Evolutionary conservation across 1,139 yeast species (phyloP).

Genomic region (Geotrichum restrictum): DNA sequence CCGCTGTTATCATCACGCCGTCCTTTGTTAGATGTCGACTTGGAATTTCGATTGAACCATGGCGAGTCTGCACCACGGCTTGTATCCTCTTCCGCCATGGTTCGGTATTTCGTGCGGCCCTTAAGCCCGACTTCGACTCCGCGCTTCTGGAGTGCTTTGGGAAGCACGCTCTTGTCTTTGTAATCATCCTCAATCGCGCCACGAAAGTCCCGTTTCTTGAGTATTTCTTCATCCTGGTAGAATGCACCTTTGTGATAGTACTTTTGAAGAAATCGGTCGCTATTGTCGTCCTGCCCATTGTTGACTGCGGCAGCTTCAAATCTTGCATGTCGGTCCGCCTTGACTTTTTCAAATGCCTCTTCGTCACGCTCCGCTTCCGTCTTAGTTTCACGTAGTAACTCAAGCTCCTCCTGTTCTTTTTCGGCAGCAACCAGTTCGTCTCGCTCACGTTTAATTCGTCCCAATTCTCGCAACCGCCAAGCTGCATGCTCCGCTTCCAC

Average conservation of each 20-base stretch:
- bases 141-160: slow-evolving; percentile 34
- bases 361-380: slow-evolving; percentile 35
- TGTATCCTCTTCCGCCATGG: slow-evolving; percentile 34
- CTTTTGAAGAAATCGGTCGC: slow-evolving; percentile 29
- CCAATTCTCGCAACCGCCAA: slow-evolving; percentile 48
- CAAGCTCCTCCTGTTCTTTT: slow-evolving; percentile 42
- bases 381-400: slow-evolving; percentile 32
- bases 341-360: slow-evolving; percentile 11
- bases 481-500: slow-evolving; percentile 46
- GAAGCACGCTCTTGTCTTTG: slow-evolving; percentile 33
- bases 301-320: slow-evolving; percentile 22
- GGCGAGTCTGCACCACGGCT: slow-evolving; percentile 20
- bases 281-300: slow-evolving; percentile 21
- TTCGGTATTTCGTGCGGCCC: slow-evolving; percentile 31
- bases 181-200: slow-evolving; percentile 34
- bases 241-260: slow-evolving; percentile 41
- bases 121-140: slow-evolving; percentile 30
- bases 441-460: slow-evolving; percentile 46
- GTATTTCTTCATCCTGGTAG: slow-evolving; percentile 37
- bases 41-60: slow-evolving; percentile 2
- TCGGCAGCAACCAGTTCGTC: slow-evolving; percentile 40
- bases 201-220: slow-evolving; percentile 34
- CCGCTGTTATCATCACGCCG: too few species aligned
- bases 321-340: slow-evolving; percentile 1
- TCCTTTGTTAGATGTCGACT: not conserved